Percentiles rank a stretch among this genome's conserved stretches.
These are phyloP conservation scores for Allomyces javanicus DNA, from an alignment of 192 early-diverging fungal genomes.

Conservation along the genomic window DNA sequence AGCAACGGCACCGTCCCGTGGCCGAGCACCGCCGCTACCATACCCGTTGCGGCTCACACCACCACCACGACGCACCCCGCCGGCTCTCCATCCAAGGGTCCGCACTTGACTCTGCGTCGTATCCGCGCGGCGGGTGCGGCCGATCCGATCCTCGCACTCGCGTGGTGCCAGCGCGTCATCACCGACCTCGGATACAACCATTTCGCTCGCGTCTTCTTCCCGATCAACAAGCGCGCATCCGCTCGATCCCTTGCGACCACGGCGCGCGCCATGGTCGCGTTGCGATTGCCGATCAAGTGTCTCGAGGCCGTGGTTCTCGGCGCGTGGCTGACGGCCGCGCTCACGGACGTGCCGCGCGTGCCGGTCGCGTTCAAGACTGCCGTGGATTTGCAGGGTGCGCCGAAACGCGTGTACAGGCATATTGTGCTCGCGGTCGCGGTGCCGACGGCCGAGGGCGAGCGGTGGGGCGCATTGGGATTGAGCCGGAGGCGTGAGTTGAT, in stretches of 20 bases:
- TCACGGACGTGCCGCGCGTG: slow-evolving; percentile 15
- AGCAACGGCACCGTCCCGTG: too few species aligned
- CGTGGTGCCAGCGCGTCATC: neutral
- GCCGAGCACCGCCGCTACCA: neutral
- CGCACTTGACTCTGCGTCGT: neutral
- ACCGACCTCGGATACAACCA: slow-evolving; percentile 10
- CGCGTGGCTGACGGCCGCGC: slow-evolving; percentile 10
- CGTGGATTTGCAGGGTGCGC: neutral
- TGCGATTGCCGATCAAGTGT: slow-evolving; percentile 25
- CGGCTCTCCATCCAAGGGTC: neutral
- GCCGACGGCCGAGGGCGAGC: slow-evolving; percentile 3
- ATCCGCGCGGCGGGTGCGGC: neutral
- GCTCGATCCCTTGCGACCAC: slow-evolving; percentile 8
- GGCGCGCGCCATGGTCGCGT: slow-evolving; percentile 13
- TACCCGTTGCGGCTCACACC: neutral
- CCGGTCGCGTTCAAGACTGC: neutral
- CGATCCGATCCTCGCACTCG: neutral
- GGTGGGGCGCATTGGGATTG: slow-evolving; percentile 22
- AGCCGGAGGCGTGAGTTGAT: slow-evolving; percentile 19
- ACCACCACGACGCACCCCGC: neutral
- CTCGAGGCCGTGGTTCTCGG: slow-evolving; percentile 23
- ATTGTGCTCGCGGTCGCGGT: slow-evolving; percentile 18
- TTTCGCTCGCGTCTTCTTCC: slow-evolving; percentile 15
- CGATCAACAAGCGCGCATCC: slow-evolving; percentile 11
- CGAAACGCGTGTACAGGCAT: slow-evolving; percentile 13